Base-by-base conservation (phyloP, 108 stramenopile species). In the Skeletonema grethae region DNA sequence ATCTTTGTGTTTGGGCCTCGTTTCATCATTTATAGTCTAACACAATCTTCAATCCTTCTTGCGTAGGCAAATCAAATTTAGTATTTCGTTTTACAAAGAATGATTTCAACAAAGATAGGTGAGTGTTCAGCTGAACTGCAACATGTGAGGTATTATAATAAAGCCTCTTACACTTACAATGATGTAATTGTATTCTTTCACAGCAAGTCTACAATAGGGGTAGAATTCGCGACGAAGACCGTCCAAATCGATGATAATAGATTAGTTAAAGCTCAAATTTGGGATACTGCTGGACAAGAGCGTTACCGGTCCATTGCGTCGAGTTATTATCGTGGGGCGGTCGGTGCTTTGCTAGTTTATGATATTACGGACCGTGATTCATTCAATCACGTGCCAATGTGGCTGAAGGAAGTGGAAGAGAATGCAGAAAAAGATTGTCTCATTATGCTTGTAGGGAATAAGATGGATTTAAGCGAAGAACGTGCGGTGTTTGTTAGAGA, bases 241-340 rank as follows among this genome's bases (percentile, higher is more conserved):
- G 80, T 88, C 9, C 84, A 85, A 74, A 86, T 88, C 46, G 83
- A 84, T 62, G 80, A 84, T 36, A 84, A 82, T 61, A 84, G 82
- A 65, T 43, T 82, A 20, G 95, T 96, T 66, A 96, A 96, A 79
- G 95, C 95, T 6, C 95, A 96, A 76, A 92, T 96, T 53, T 96
- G 95, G 95, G 95, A 96, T 66, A 96, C 95, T 15, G 95, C 95
- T 31, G 95, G 95, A 1, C 95, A 96, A 76, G 95, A 96, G 74
- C 87, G 95, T 28, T 96, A 94, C 56, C 86, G 93, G 3, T 93
- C 94, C 45, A 67, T 96, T 15, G 69, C 94, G n/a, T 93, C 95
- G 0, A 92, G 93, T 10, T 96, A 96, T 63, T 96, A 94, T 66
- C 95, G 93, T 4, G 94, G 91, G 78, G 95, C 95, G 25, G 93